Percentiles rank a stretch among this genome's conserved stretches.
Evolutionary conservation across 2,329 filamentous ascomycete genomes (phyloP).

Genomic region (Epichloe gansuensis): DNA sequence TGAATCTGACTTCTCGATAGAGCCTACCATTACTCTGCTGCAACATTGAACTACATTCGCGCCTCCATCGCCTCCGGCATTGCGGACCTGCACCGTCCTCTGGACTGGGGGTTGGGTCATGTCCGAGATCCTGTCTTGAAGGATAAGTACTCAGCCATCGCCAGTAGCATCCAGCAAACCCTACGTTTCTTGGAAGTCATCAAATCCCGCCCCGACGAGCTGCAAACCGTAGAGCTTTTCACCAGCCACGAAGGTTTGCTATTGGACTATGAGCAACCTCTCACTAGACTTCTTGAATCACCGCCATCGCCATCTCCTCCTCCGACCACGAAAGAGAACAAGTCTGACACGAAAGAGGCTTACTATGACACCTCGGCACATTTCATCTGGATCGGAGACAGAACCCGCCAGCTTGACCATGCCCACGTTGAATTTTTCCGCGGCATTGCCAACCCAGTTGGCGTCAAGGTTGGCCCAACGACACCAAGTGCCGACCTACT

Average conservation of each 20-base stretch:
- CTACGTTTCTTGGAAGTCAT: constrained; percentile 90
- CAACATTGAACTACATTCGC: constrained; percentile 86
- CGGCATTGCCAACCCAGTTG: constrained; percentile 88
- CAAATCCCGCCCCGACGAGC: constrained; percentile 69
- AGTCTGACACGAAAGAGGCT: constrained; percentile 30
- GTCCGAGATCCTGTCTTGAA: constrained; percentile 74
- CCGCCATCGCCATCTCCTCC: constrained; percentile 39
- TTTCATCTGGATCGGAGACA: constrained; percentile 97
- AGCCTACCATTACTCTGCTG: constrained; percentile 91
- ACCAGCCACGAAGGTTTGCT: constrained; percentile 91
- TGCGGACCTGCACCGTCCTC: constrained; percentile 81
- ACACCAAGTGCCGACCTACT: constrained; percentile 68
- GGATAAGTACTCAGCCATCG: constrained; percentile 73
- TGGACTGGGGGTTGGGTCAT: constrained; percentile 92
- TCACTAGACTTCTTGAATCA: constrained; percentile 64
- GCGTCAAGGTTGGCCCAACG: constrained; percentile 86
- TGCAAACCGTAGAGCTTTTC: constrained; percentile 88
- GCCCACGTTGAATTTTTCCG: constrained; percentile 97
- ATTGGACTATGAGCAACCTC: constrained; percentile 82
- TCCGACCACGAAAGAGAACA: constrained; percentile 14
- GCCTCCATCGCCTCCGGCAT: constrained; percentile 75
- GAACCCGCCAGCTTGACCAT: constrained; percentile 83
- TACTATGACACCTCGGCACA: constrained; percentile 94
- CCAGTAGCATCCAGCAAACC: constrained; percentile 76
- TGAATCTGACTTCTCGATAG: constrained; percentile 22